Evolutionary conservation across 768 basidiomycete species (phyloP).

Genomic region (Hypholoma fasciculare): DNA sequence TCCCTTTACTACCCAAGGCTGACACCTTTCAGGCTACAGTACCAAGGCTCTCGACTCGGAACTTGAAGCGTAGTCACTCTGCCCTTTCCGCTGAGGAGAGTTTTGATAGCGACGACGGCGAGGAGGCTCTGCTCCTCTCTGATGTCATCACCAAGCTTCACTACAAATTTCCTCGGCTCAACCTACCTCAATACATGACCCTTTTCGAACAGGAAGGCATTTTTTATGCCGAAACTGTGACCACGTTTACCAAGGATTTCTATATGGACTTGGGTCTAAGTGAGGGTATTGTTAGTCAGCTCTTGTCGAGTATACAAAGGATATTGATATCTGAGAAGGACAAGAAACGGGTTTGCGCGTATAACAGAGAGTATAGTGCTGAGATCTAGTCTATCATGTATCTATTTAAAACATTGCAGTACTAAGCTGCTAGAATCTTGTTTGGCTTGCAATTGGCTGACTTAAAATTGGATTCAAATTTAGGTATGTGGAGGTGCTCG

Average conservation of each 20-base stretch:
- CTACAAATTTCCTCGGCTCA: conserved; percentile 3
- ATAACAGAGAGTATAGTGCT: background rate
- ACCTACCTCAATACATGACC: conserved; percentile 7
- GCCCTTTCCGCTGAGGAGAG: background rate
- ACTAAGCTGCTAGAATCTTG: too few species aligned
- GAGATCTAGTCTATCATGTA: too few species aligned
- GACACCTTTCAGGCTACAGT: too few species aligned
- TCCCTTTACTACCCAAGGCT: background rate
- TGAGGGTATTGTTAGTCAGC: conserved; percentile 6
- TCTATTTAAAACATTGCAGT: too few species aligned
- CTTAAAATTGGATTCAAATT: too few species aligned
- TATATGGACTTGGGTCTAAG: conserved; percentile 11
- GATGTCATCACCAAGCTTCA: conserved; percentile 9
- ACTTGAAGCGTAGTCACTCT: background rate
- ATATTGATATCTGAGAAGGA: conserved; percentile 1
- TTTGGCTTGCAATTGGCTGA: too few species aligned
- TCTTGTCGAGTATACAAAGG: background rate
- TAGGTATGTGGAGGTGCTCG: too few species aligned
- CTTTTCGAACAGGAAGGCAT: conserved; percentile 5
- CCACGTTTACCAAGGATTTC: background rate
- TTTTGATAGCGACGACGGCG: background rate
- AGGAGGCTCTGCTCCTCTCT: conserved; percentile 2
- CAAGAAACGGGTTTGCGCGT: background rate
- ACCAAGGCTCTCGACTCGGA: background rate
- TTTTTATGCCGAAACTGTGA: conserved; percentile 9